Evolutionary conservation across 2,329 filamentous ascomycete species (phyloP), one percentile per base, ranked within the genome.

Genomic region (Diaporthe humulicola): DNA sequence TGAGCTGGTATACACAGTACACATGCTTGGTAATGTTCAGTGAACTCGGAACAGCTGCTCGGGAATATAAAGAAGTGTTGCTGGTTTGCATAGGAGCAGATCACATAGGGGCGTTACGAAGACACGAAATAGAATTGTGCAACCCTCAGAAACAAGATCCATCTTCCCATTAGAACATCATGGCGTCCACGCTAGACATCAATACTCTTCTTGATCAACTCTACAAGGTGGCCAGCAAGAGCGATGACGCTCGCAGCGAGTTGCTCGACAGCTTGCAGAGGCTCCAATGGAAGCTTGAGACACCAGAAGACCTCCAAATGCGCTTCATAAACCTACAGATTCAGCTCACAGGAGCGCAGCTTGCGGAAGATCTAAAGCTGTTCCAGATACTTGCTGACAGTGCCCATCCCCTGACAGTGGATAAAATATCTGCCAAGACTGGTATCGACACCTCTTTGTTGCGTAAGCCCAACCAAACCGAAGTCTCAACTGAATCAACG

Each of bases 221-320:
- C 4, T 50, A 48, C 28, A 67, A 52, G 14, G 19, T 50, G 6
- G 61, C 42, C 19, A 50, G 28, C 22, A 30, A 67, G 22, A 50
- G 42, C 22, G 42, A 36, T 17, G 61, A 67, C 2, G 12, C 42
- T 36, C 61, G 30, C 30, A 30, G 36, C 10, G 30, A 72, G 61
- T 9, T 77, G 7, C 76, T 76, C 30, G 73, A 76, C 57, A 56
- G 25, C 30, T 58, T 75, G 12, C 71, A 70, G 14, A 33, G 33
- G 17, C 75, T 77, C 45, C 73, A 77, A 22, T 54, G 72, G 25
- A 14, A 36, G 30, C 48, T 77, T 3, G 75, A 77, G 56, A 73
- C 48, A 48, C 75, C 73, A 10, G 73, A 73, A 38, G 71, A 77
- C 25, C 56, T 70, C 22, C 45, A 73, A 9, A 52, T 73, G 22